Percentiles rank a stretch among this genome's conserved stretches.
Evolutionary conservation across 2,329 filamentous ascomycete genomes (phyloP).

Genomic region (Akanthomyces muscarius): DNA sequence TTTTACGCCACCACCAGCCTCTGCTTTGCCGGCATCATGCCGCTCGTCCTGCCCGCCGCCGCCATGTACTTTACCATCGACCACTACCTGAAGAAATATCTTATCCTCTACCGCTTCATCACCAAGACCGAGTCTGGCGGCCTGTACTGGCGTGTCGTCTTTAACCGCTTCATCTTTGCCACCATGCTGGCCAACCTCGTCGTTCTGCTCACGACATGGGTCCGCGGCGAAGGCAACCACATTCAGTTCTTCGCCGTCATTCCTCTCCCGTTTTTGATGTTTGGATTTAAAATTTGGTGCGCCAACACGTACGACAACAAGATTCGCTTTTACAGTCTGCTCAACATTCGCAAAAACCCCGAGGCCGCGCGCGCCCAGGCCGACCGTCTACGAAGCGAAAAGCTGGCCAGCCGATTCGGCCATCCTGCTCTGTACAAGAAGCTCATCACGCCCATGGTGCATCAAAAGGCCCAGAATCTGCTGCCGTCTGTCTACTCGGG

Average conservation of each 20-base stretch:
- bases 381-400: slow-evolving; percentile 57
- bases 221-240: slow-evolving; percentile 58
- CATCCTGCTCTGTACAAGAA: slow-evolving; percentile 88
- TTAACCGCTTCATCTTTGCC: slow-evolving; percentile 88
- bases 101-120: slow-evolving; percentile 89
- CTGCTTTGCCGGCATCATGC: slow-evolving; percentile 80
- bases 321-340: slow-evolving; percentile 74
- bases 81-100: slow-evolving; percentile 88
- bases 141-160: slow-evolving; percentile 84
- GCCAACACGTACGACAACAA: slow-evolving; percentile 69
- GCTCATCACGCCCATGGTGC: slow-evolving; percentile 91
- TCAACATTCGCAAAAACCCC: slow-evolving; percentile 46
- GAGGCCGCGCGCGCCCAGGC: slow-evolving; percentile 49
- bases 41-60: slow-evolving; percentile 78
- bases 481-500: slow-evolving; percentile 84
- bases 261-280: slow-evolving; percentile 73
- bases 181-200: slow-evolving; percentile 74
- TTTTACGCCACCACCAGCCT: slow-evolving; percentile 90
- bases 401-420: slow-evolving; percentile 73
- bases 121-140: slow-evolving; percentile 97
- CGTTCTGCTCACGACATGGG: slow-evolving; percentile 71
- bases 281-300: slow-evolving; percentile 87
- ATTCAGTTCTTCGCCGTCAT: slow-evolving; percentile 62
- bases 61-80: slow-evolving; percentile 89
- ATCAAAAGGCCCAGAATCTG: slow-evolving; percentile 82